Base-by-base conservation (phyloP, 192 early-diverging fungal genomes). In the Backusella tuberculispora region DNA sequence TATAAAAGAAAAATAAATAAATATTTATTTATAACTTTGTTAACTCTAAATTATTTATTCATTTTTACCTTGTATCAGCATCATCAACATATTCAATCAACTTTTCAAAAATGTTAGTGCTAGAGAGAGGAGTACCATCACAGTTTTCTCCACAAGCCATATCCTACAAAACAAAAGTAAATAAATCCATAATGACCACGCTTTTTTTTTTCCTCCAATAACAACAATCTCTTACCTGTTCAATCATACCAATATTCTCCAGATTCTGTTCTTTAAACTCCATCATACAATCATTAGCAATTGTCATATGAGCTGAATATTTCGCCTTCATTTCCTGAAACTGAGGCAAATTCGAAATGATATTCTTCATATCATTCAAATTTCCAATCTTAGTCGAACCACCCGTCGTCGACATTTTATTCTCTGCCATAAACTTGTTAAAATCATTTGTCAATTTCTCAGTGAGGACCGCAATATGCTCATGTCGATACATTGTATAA, bases 341-440 rank as follows among this genome's bases (percentile, higher is more conserved):
- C 83, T 96, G 92, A 7, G 95, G 95, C 7, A 96, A 74, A 21
- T 94, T 90, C 38, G 89, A 88, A 43, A 96, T 85, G 41, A 93
- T 93, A 63, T 94, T 91, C 69, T 95, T 95, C 92, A 96, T 92
- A 19, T 92, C 88, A 72, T 95, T 94, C 14, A 96, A 78, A 47
- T 44, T 73, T 42, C 74, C 50, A 7, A 75, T 75, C 17, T 66
- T 73, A 1, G 64, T 68, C 13, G 64, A 43, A 17, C 78, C 80
- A 66, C 74, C 72, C 1, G 79, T 60, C 6, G 53, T 60, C 0
- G 53, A 81, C 10, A 89, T 92, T 63, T 91, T 90, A 78, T 96
- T 95, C 69, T 96, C 93, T 3, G 65, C 82, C 63, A 96, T 76
- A 81, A 96, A 96, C 40, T 89, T 88, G 76, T 92, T 92, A 75